Conservation (phyloP, 768 basidiomycete species). For the Tephrocybe sp. region DNA sequence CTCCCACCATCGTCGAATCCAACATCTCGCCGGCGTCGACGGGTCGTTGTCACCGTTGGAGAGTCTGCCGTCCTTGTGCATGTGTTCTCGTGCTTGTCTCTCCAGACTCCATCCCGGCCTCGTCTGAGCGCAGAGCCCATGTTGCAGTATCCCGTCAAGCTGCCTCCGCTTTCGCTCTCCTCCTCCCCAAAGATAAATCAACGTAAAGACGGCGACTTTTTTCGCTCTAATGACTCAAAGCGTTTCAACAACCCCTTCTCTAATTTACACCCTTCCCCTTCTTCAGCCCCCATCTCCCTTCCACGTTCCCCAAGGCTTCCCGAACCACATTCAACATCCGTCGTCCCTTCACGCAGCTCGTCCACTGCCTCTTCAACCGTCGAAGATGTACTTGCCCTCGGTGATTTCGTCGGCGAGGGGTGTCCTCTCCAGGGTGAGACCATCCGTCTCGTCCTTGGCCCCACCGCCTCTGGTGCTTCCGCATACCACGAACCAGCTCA, state of each 20-base stretch:
- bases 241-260: slow-evolving; percentile 35
- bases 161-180: slow-evolving; percentile 38
- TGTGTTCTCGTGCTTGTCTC: slow-evolving; percentile 37
- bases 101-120: slow-evolving; percentile 59
- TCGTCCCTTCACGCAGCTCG: slow-evolving; percentile 30
- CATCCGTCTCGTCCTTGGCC: slow-evolving; percentile 53
- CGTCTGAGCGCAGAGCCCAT: slow-evolving; percentile 54
- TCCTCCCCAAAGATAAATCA: slow-evolving; percentile 29
- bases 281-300: slow-evolving; percentile 31
- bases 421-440: slow-evolving; percentile 62
- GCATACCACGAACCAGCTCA: slow-evolving; percentile 48
- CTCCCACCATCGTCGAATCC: slow-evolving; percentile 13
- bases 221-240: slow-evolving; percentile 44
- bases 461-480: slow-evolving; percentile 27
- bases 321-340: slow-evolving; percentile 24
- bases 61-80: slow-evolving; percentile 28
- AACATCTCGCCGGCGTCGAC: slow-evolving; percentile 22
- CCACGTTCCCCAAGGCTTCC: slow-evolving; percentile 31
- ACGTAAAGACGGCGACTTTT: slow-evolving; percentile 34
- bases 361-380: slow-evolving; percentile 37
- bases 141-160: slow-evolving; percentile 57
- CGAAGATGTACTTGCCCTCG: slow-evolving; percentile 66
- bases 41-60: slow-evolving; percentile 21
- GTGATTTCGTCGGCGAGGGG: slow-evolving; percentile 73
- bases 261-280: slow-evolving; percentile 21